Base-by-base conservation (phyloP, 306 rosid species). In the Begonia loranthoides region DNA sequence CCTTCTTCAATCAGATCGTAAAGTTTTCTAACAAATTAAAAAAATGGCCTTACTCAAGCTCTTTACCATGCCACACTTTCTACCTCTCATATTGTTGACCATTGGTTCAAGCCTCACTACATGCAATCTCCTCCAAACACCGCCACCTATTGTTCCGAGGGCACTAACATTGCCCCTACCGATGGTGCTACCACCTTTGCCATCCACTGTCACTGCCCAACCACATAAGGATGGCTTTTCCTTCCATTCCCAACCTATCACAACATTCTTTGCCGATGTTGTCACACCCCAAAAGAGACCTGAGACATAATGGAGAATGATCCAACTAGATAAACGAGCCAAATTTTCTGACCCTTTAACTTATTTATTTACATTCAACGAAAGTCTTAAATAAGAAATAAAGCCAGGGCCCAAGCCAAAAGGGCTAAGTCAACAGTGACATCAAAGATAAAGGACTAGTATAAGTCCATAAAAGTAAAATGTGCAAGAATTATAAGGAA, bases 51-150 rank as follows among this genome's bases (percentile, higher is more conserved):
- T 52, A 24, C 12, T 45, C 52, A 57, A 33, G 12, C 34, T 10
- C 45, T 57, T 46, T 11, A 45, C 12, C 62, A 12, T 57, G 16
- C 12, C 45, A 22, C 34, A 45, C 33, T 45, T 33, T 33, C 52
- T 40, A 33, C 12, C 45, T 46, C 33, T 57, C 28, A 12, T 34
- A 40, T 57, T 57, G 33, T 33, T 45, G 1, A 10, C 28, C 53
- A 15, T 57, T 8, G 9, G 47, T 44, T 5, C 8, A 3, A 3
- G 62, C 1, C 17, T 22, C 28, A 52, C 62, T 0, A 45, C 62
- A 45, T 52, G 62, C 14, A 21, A 12, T 57, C 62, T 57, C 44
- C 13, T 57, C 0, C 62, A 57, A 46, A 57, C 53, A 8, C 12
- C 62, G 8, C 41, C 53, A 0, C 53, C 62, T 0, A 46, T 4